Evolutionary conservation across 768 basidiomycete genomes (phyloP), one percentile per base, ranked within the genome.

Genomic region (Suillus decipiens): DNA sequence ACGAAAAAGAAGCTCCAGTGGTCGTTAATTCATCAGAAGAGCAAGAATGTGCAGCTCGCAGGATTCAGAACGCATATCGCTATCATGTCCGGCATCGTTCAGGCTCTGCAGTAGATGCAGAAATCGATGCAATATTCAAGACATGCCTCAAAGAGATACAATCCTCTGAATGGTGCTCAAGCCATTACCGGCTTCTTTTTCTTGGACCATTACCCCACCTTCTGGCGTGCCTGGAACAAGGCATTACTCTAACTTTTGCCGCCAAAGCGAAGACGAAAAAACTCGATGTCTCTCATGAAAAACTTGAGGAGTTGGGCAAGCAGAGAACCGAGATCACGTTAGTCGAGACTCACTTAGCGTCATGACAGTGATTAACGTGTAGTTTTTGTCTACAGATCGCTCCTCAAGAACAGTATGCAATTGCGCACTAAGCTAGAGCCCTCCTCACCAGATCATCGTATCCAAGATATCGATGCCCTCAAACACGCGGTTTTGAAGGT

Each of bases 201-300:
- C 68, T 73, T 6, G 72, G 73, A 59, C 71, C 72, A n/a, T 70
- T 84, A 7, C 79, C 82, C 1, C 78, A 75, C 58, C 65, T 83
- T 37, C 68, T 82, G 2, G 65, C 78, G 2, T 81, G 77, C 64
- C 72, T 84, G 34, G 77, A 82, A 48, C 71, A 28, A 63, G 72
- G 59, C 19, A 67, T 75, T 11, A 36, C 67, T 1, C 33, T 70
- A 17, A 64, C 75, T 7, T 41, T 69, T 41, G 59, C 67, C 15
- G 64, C 69, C 53, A 82, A 82, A 69, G 61, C 17, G 6, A 66
- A 68, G 28, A 67, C 69, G 3, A 82, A 77, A 59, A 5, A 17
- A 3, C 70, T 78, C 19, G 66, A 24, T 0, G 75, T 66, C 19
- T 59, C 60, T 24, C 77, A 80, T 58, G 71, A 78, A 15, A 71